Conservation (phyloP, 176 grass and related monocot species). For the Carex scoparia region DNA sequence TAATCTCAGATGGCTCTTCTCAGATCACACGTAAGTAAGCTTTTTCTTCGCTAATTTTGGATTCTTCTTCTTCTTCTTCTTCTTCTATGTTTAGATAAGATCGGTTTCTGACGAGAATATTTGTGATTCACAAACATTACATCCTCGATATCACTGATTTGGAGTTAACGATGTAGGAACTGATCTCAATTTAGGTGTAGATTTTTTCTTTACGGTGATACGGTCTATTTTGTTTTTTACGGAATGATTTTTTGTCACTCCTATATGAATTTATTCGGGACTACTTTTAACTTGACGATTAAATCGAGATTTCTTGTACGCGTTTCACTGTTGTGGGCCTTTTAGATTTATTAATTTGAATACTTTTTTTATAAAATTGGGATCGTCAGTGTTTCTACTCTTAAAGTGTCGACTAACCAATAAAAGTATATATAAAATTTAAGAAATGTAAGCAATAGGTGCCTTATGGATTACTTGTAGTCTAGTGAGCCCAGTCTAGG, state of each 20-base stretch:
- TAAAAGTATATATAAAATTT: neutral
- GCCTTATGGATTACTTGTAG: neutral
- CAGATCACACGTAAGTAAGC: conserved; percentile 11
- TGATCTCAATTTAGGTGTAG: neutral
- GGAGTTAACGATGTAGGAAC: neutral
- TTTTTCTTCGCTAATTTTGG: conserved; percentile 8
- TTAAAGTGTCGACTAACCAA: neutral
- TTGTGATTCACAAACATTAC: neutral
- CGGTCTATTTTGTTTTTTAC: neutral
- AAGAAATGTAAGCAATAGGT: neutral
- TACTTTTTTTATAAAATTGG: neutral
- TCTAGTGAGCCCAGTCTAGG: neutral
- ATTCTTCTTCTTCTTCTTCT: neutral
- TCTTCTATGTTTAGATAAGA: conserved; percentile 1
- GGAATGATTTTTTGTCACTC: neutral
- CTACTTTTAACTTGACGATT: neutral
- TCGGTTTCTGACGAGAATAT: neutral
- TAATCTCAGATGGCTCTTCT: neutral
- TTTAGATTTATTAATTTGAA: neutral
- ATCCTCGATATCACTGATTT: neutral
- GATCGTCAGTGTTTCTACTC: neutral
- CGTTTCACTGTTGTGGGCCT: neutral
- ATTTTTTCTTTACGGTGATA: neutral
- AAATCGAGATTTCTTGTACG: neutral
- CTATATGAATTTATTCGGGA: neutral